Evolutionary conservation across 108 stramenopile species (phyloP), one percentile per base, ranked within the genome.

Genomic region (Epipyxis sp.): DNA sequence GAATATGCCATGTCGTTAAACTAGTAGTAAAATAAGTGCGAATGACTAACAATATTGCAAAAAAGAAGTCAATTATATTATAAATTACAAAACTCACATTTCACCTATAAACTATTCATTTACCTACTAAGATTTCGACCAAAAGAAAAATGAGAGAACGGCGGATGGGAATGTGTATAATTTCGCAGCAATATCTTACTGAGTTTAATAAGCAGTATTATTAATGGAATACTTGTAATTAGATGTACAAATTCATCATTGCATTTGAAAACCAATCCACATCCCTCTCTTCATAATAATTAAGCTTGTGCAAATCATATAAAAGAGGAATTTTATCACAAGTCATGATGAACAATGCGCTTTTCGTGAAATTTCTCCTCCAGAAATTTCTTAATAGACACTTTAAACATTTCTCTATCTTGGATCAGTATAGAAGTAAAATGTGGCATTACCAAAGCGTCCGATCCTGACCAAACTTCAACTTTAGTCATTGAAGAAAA

Each of bases 381-480:
- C 65, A 68, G 41, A 16, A 68, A 25, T 68, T 16, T 25, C 13
- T 41, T 20, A 68, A 68, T 68, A 20, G 20, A 16, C 16, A 37
- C 65, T 68, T 37, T 68, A 25, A 68, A 68, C 40, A 37, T 25
- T 16, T 25, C 65, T 25, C 65, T 68, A 40, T 68, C 65, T 37
- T 37, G 20, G 20, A 37, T 37, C 40, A 37, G 65, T 16, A 68
- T 68, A 25, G 39, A 16, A 37, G 29, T 16, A 68, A 68, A 68
- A 25, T 68, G 41, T 20, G 65, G 65, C 65, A 68, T 68, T 25
- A 40, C 40, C 20, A 68, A 25, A 20, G 65, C 65, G 20, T 68
- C 65, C 35, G 65, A 68, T 68, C 65, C 65, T 16, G 20, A 13
- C 65, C 65, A 68, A 20, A 68, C 65, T 25, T 68, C 65, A 16